Evolutionary conservation across 2,329 filamentous ascomycete genomes (phyloP).

Genomic region (Arthroderma uncinatum): DNA sequence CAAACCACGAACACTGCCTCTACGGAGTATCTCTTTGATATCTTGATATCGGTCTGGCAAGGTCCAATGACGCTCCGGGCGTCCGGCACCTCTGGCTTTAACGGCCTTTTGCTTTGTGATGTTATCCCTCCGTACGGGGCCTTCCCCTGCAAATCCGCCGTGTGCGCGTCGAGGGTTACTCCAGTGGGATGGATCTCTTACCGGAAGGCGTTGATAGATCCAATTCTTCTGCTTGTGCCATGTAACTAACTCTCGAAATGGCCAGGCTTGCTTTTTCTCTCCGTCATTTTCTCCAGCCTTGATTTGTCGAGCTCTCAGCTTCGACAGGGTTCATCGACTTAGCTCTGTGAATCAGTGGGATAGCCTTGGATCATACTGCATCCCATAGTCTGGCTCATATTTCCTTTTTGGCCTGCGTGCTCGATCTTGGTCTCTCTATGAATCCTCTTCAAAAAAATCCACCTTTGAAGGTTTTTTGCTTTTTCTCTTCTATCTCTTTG

Average conservation of each 20-base stretch:
- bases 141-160: neutral
- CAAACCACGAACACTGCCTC: neutral
- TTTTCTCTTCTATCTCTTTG: neutral
- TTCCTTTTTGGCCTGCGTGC: neutral
- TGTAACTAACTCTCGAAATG: neutral
- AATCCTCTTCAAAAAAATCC: constrained; percentile 4
- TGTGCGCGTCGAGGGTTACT: constrained; percentile 1
- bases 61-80: neutral
- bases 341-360: constrained; percentile 3
- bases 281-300: neutral
- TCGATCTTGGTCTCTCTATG: neutral
- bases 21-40: too few relatives aligned
- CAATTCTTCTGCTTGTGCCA: constrained; percentile 4
- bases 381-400: constrained; percentile 4
- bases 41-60: too few relatives aligned
- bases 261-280: constrained; percentile 2
- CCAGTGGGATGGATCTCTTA: constrained; percentile 1
- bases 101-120: neutral
- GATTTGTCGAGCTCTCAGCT: constrained; percentile 4
- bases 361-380: constrained; percentile 3
- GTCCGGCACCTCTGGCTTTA: neutral
- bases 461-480: neutral
- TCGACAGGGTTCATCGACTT: neutral
- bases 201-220: constrained; percentile 6
- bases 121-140: neutral